A percentile compares a stretch with the other conserved stretches of the same genome.
These are phyloP conservation scores for Phytopythium kandeliae DNA, from an alignment of 352 stramenopile genomes.

Conservation along the genomic window DNA sequence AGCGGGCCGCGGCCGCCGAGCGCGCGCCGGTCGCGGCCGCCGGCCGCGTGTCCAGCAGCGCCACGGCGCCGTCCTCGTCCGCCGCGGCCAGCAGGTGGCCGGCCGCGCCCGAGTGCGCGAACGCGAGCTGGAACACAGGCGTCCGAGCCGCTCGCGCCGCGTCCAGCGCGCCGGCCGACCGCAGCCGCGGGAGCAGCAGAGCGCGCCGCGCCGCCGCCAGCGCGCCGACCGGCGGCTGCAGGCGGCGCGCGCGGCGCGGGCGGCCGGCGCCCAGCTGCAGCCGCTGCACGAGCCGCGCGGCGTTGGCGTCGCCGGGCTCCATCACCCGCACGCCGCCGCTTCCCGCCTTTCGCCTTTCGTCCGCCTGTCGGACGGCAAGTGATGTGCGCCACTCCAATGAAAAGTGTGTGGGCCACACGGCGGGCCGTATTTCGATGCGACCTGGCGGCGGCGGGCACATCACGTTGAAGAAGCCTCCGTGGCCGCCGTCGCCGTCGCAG, in stretches of 20 bases:
- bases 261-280: constrained; percentile 30
- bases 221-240: constrained; percentile 3
- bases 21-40: too few species aligned
- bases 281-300: constrained; percentile 24
- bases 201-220: constrained; percentile 14
- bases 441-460: too few species aligned
- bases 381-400: not conserved
- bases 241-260: constrained; percentile 14
- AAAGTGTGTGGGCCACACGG: too few species aligned
- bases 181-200: constrained; percentile 20
- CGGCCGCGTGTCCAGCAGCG: constrained; percentile 30
- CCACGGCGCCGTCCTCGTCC: constrained; percentile 52
- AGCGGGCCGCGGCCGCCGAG: constrained; percentile 6
- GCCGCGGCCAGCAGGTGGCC: constrained; percentile 31
- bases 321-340: not conserved
- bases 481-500: too few species aligned
- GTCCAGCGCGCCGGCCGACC: not conserved
- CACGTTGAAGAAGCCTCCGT: constrained; percentile 2
- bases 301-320: constrained; percentile 14
- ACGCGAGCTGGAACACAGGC: constrained; percentile 53
- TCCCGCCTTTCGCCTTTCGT: not conserved
- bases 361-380: not conserved
- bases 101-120: constrained; percentile 15
- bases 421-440: too few species aligned
- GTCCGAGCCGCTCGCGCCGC: not conserved